Evolutionary conservation across 306 rosid species (phyloP), one percentile per base, ranked within the genome.

Genomic region (Elaeagnus macrophylla): DNA sequence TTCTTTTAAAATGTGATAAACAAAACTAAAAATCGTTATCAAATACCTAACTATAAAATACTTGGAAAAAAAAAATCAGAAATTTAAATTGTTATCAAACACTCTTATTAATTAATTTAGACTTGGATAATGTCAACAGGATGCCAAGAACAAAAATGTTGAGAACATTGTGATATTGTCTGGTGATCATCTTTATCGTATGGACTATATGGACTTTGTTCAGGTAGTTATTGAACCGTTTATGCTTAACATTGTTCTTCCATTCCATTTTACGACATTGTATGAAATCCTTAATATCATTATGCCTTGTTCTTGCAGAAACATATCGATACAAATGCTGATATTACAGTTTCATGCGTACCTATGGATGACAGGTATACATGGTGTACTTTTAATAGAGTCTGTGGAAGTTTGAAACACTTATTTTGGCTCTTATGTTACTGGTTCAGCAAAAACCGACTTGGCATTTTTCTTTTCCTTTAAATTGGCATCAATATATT

Each of bases 171-270:
- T 89, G 72, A 89, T 89, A 51, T 75, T 89, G 65, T 89, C 97
- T 3, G 97, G 97, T 0, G 97, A 89, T 75, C 97, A 85, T 77
- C 95, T 89, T 42, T 89, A 85, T 61, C 66, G 95, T 35, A 89
- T 89, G 97, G 78, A 89, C 79, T 89, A 89, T 46, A 80, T 81
- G 81, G 82, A 89, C 37, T 85, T 89, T 56, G 73, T 89, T 38
- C 94, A 85, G 95, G 97, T 85, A 41, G 50, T 43, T 20, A 47
- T 74, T 6, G 37, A 43, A 55, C 45, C 39, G 16, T 6, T 51
- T 56, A 45, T 17, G 35, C 1, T 10, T 41, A 43, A 38, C 51
- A 43, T 47, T 44, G 35, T 64, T 51, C 51, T 43, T 53, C 19
- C 42, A 41, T 39, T 12, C 38, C 51, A 7, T 1, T n/a, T 49